Evolutionary conservation across 768 basidiomycete species (phyloP), one percentile per base, ranked within the genome.

Genomic region (Calocybe gangraenosa): DNA sequence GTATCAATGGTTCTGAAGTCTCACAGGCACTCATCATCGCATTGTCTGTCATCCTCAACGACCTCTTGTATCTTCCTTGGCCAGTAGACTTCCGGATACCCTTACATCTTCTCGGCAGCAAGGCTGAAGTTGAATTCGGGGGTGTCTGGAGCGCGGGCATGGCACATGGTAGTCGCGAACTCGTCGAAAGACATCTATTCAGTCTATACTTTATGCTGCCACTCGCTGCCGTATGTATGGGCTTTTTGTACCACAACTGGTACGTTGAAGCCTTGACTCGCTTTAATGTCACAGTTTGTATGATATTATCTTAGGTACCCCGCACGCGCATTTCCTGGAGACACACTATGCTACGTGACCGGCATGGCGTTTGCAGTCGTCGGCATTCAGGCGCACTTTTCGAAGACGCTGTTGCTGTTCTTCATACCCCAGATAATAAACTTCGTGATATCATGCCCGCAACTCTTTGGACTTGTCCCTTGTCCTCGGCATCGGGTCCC

Each of bases 281-380:
- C 41, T 21, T 6, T 38, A n/a, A n/a, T 15, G 10, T 38, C 19
- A 15, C 2, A 19, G 19, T 6, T 3, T 2, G 8, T 11, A 11
- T 20, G n/a, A n/a, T n/a, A n/a, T n/a, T n/a, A n/a, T n/a, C n/a
- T n/a, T n/a, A 97, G 95, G 93, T 98, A 95, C 62, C 96, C 96
- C 5, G 93, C 96, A 8, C 78, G 87, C 17, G 92, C 80, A 0
- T 99, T 98, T 60, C 89, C 93, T 0, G 96, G 96, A 2, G 96
- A 99, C 62, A 99, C 96, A 3, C 75, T 99, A 22, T 99, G 96
- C 65, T 99, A 99, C 68, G 83, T 97, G 32, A 82, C 92, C 0
- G 96, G 96, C 48, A 99, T 99, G 96, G 92, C 96, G 3, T 98
- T 99, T 62, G 87, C 96, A 0, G 94, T 96, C 7, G 93, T 95